Evolutionary conservation across 2,329 filamentous ascomycete species (phyloP).

Genomic region (Diaporthe humulicola): DNA sequence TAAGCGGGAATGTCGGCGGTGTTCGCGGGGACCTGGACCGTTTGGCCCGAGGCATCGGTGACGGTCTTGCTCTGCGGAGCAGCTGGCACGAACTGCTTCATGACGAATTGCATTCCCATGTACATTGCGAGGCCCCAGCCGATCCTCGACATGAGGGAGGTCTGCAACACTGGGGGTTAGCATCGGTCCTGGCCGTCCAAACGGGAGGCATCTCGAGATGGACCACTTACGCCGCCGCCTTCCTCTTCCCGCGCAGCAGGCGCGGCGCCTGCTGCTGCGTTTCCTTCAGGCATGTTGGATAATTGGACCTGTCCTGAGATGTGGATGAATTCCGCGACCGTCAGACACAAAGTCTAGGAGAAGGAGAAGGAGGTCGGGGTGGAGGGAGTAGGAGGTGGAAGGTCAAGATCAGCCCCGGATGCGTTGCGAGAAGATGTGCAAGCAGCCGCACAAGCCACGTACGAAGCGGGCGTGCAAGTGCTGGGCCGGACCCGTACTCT

Average conservation of each 20-base stretch:
- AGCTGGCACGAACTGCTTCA: conserved; percentile 66
- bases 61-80: conserved; percentile 61
- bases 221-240: conserved; percentile 38
- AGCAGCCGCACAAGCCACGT: conserved; percentile 28
- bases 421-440: conserved; percentile 3
- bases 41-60: conserved; percentile 65
- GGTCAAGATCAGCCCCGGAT: background rate
- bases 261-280: conserved; percentile 37
- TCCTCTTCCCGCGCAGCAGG: conserved; percentile 39
- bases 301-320: conserved; percentile 32
- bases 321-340: conserved; percentile 19
- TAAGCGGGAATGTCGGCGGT: conserved; percentile 73
- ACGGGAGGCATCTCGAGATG: background rate
- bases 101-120: conserved; percentile 69
- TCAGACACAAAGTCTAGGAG: conserved; percentile 16
- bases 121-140: conserved; percentile 68
- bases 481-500: too few species aligned
- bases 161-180: conserved; percentile 36
- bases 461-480: background rate
- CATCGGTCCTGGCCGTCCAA: conserved; percentile 44
- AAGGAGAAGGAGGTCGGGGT: background rate
- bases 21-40: conserved; percentile 66
- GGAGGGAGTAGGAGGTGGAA: background rate
- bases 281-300: conserved; percentile 39
- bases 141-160: conserved; percentile 61